phyloP scores from a whole-genome alignment of 768 basidiomycete species.

The Psilocybe azurescens region DNA sequence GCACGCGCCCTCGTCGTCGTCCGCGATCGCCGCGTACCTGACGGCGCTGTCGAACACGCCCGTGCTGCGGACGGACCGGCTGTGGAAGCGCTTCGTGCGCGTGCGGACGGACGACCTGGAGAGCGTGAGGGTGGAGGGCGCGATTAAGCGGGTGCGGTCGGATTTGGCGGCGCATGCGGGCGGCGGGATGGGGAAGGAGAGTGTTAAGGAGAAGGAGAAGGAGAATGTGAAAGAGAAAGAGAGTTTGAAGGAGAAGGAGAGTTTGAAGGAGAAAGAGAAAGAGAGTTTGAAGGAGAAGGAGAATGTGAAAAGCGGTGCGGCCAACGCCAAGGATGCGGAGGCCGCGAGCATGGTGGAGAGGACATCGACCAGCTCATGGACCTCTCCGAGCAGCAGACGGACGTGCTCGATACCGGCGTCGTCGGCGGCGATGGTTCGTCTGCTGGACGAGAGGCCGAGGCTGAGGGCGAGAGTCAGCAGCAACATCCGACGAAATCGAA shows the following conservation, averaged over 20 bases:
- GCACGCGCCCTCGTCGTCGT: constrained; percentile 43
- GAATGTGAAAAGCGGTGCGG: background rate
- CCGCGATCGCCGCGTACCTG: constrained; percentile 75
- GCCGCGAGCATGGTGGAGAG: background rate
- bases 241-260: too few species aligned
- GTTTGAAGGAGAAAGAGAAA: constrained; percentile 23
- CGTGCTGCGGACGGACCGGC: constrained; percentile 62
- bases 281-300: background rate
- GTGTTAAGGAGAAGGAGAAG: too few species aligned
- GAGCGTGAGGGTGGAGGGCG: constrained; percentile 84
- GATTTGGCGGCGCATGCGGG: constrained; percentile 79
- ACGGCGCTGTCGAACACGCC: constrained; percentile 77
- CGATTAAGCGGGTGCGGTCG: constrained; percentile 86
- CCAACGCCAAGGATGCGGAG: background rate
- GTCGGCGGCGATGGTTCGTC: constrained; percentile 2
- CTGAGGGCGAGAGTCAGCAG: too few species aligned
- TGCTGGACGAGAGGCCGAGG: constrained; percentile 16
- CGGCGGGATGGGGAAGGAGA: constrained; percentile 17
- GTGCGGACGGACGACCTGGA: constrained; percentile 89
- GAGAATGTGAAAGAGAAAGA: too few species aligned
- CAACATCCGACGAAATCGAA: constrained; percentile 21
- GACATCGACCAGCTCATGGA: constrained; percentile 24
- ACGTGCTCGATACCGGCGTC: constrained; percentile 14
- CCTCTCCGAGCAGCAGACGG: constrained; percentile 17
- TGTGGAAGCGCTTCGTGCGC: constrained; percentile 87